Evolutionary conservation across 73 alveolate species (phyloP).

Genomic region (Halteria grandinella): DNA sequence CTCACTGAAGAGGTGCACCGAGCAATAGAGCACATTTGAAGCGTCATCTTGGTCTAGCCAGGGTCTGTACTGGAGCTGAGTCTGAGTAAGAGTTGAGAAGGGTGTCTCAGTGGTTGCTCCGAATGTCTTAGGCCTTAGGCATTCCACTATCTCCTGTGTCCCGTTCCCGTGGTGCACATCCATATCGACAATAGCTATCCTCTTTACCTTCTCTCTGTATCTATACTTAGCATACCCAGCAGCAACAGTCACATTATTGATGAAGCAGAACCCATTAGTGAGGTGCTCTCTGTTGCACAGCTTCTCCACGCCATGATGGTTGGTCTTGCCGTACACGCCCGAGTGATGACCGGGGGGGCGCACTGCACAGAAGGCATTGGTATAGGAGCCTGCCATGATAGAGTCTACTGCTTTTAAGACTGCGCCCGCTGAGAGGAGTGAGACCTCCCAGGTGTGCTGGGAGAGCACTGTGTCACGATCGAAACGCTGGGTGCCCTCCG

Average conservation of each 20-base stretch:
- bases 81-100: neutral
- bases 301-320: constrained; percentile 5
- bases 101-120: constrained; percentile 15
- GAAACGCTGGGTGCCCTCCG: too few relatives aligned
- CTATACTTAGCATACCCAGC: constrained; percentile 86
- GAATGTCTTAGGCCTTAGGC: constrained; percentile 72
- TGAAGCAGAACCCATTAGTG: constrained; percentile 94
- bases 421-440: constrained; percentile 90
- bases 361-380: constrained; percentile 92
- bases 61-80: constrained; percentile 67
- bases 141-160: constrained; percentile 91
- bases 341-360: constrained; percentile 98
- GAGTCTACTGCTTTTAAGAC: constrained; percentile 89
- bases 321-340: constrained; percentile 79
- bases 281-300: constrained; percentile 3
- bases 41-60: constrained; percentile 89
- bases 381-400: constrained; percentile 76
- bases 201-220: constrained; percentile 68
- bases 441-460: constrained; percentile 62
- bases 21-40: constrained; percentile 79
- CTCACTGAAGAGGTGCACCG: constrained; percentile 75
- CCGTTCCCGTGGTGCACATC: constrained; percentile 99
- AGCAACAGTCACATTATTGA: constrained; percentile 94
- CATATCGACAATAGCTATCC: constrained; percentile 95
- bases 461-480: constrained; percentile 76